Evolutionary conservation across 2,329 filamentous ascomycete species (phyloP), one percentile per base, ranked within the genome.

Genomic region (Xylaria sp.): DNA sequence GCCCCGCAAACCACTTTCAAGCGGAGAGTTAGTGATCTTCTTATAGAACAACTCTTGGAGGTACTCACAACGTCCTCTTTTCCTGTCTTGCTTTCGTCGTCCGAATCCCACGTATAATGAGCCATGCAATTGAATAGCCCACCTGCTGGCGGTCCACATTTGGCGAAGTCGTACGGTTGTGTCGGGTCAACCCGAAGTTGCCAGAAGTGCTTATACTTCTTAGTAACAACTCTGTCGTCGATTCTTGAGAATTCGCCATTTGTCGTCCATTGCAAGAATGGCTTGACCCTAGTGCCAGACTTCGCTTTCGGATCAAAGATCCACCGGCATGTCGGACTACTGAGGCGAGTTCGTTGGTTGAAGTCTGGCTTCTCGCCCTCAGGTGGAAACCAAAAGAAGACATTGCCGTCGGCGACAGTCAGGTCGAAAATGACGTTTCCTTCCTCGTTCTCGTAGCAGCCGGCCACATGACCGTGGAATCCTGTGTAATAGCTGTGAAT

Each of bases 241-340:
- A 85, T 84, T 11, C 83, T 80, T 10, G 81, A 83, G 76, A 85
- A 85, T 73, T 85, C 83, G n/a, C 81, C 81, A 68, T 83, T 84
- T 13, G 77, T 83, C n/a, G 76, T 67, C 79, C 81, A 83, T 2
- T 77, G 74, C 9, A 79, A 54, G 0, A 74, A 65, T 0, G 83
- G 80, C 44, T 74, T 74, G 7, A 83, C 77, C n/a, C 79, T 77
- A 1, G 81, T 80, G 36, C 78, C 76, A 0, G 80, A 77, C 54
- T 76, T 74, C 2, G 77, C 76, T 31, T 75, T 54, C 20, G 81
- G 80, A 64, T 83, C 79, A 10, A 83, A 77, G 23, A 81, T 72
- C 81, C 81, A 83, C 5, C 81, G 79, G 33, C 77, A 74, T 4
- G 81, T 83, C 26, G 81, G 81, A 28, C 80, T 81, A 68, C 73